Evolutionary conservation across 2,329 filamentous ascomycete genomes (phyloP).

Genomic region (Coniella vitis): DNA sequence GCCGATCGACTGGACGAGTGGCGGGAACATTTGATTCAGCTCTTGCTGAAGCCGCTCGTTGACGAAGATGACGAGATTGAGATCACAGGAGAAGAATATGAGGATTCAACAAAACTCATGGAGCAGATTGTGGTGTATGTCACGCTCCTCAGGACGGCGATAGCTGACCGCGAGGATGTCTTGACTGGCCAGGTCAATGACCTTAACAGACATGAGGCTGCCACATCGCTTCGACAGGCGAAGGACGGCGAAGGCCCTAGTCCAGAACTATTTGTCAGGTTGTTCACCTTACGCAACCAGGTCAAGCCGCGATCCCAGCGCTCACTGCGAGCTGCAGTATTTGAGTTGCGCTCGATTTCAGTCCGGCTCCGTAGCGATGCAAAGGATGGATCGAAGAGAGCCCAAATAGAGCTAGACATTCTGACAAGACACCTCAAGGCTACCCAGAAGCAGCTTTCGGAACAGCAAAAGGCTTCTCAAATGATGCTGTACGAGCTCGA

Average conservation of each 20-base stretch:
- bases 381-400: conserved; percentile 45
- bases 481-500: conserved; percentile 65
- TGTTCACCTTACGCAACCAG: conserved; percentile 40
- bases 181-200: conserved; percentile 72
- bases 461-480: conserved; percentile 42
- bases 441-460: conserved; percentile 46
- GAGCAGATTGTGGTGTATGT: conserved; percentile 87
- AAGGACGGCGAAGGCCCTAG: conserved; percentile 60
- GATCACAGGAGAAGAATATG: conserved; percentile 82
- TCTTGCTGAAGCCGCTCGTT: conserved; percentile 68
- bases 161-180: conserved; percentile 72
- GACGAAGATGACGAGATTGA: conserved; percentile 68
- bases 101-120: conserved; percentile 77
- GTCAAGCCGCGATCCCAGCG: conserved; percentile 35
- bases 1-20: conserved; percentile 64
- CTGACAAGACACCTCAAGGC: conserved; percentile 55
- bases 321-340: conserved; percentile 66
- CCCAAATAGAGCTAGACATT: conserved; percentile 57
- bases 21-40: conserved; percentile 64
- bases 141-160: conserved; percentile 64
- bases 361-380: conserved; percentile 53
- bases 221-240: conserved; percentile 53
- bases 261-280: conserved; percentile 52
- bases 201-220: conserved; percentile 67
- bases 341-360: conserved; percentile 59